Conservation (phyloP, 1,139 yeast species). For the Blastobotrys ciferrii region DNA sequence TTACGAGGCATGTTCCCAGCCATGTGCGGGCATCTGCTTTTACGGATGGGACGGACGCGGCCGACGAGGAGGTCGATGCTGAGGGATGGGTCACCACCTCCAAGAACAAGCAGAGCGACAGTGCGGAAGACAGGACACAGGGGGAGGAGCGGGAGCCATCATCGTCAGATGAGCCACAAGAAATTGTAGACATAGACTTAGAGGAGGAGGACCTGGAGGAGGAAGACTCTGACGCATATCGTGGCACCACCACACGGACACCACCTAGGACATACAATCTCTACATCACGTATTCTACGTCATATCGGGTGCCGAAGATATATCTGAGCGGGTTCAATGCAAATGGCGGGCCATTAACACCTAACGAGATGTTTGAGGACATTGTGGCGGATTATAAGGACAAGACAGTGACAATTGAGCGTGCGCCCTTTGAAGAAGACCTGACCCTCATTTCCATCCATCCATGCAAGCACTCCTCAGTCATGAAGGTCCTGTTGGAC, state of each 20-base stretch:
- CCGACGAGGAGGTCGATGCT: constrained; percentile 41
- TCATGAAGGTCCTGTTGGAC: constrained; percentile 83
- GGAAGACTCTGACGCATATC: constrained; percentile 27
- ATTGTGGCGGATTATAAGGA: constrained; percentile 87
- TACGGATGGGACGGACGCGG: constrained; percentile 43
- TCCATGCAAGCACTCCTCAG: constrained; percentile 94
- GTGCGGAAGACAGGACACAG: neutral
- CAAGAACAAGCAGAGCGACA: constrained; percentile 25
- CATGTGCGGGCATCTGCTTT: constrained; percentile 67
- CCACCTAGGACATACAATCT: constrained; percentile 75
- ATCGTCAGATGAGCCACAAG: constrained; percentile 22
- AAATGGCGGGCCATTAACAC: constrained; percentile 81
- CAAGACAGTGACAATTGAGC: constrained; percentile 94
- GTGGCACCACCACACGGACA: constrained; percentile 30
- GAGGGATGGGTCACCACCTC: constrained; percentile 55
- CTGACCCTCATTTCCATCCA: constrained; percentile 89
- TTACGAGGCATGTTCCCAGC: constrained; percentile 88
- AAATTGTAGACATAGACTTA: constrained; percentile 34
- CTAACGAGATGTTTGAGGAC: constrained; percentile 92
- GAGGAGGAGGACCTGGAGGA: constrained; percentile 35
- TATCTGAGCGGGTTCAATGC: constrained; percentile 84
- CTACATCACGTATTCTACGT: constrained; percentile 88
- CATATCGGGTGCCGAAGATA: constrained; percentile 93
- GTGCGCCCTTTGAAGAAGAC: constrained; percentile 76
- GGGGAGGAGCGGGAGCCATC: neutral